Conservation (phyloP, 73 alveolate species). For the Diophrys sp. region DNA sequence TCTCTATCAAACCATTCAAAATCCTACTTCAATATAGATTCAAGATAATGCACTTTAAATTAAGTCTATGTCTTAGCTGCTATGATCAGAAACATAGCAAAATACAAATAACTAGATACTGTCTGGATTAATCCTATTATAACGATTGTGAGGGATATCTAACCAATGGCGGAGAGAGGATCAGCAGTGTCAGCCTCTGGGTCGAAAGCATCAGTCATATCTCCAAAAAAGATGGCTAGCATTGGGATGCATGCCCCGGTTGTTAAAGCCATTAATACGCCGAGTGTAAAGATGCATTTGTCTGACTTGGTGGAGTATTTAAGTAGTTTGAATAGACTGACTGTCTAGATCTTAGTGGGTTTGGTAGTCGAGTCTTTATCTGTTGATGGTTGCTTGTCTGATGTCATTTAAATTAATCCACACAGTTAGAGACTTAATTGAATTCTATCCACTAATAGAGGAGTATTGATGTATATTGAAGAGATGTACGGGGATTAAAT, state of each 20-base stretch:
- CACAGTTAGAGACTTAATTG: too few species aligned
- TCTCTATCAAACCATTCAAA: slow-evolving; percentile 81
- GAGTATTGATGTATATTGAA: too few species aligned
- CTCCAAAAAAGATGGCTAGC: slow-evolving; percentile 68
- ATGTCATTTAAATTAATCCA: too few species aligned
- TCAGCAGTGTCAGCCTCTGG: slow-evolving; percentile 43
- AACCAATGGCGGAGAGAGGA: slow-evolving; percentile 10
- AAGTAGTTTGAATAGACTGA: slow-evolving; percentile 16
- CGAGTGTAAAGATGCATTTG: slow-evolving; percentile 18
- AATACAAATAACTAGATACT: slow-evolving; percentile 45
- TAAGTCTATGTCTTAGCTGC: slow-evolving; percentile 44
- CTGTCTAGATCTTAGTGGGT: neutral
- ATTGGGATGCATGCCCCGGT: slow-evolving; percentile 67
- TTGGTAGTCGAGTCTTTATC: neutral
- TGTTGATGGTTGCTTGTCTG: too few species aligned
- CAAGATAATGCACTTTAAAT: slow-evolving; percentile 57
- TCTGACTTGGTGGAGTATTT: slow-evolving; percentile 23
- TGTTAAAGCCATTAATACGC: slow-evolving; percentile 16
- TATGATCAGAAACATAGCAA: slow-evolving; percentile 47
- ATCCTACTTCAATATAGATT: slow-evolving; percentile 64
- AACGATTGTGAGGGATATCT: slow-evolving; percentile 13
- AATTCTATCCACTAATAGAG: too few species aligned
- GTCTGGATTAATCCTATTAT: slow-evolving; percentile 37
- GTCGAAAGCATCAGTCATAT: slow-evolving; percentile 68
- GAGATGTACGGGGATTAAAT: neutral